Percentiles rank a stretch among this genome's conserved stretches.
phyloP scores from a whole-genome alignment of 768 basidiomycete species.

The Tylopilus plumbeoviolaceoides region DNA sequence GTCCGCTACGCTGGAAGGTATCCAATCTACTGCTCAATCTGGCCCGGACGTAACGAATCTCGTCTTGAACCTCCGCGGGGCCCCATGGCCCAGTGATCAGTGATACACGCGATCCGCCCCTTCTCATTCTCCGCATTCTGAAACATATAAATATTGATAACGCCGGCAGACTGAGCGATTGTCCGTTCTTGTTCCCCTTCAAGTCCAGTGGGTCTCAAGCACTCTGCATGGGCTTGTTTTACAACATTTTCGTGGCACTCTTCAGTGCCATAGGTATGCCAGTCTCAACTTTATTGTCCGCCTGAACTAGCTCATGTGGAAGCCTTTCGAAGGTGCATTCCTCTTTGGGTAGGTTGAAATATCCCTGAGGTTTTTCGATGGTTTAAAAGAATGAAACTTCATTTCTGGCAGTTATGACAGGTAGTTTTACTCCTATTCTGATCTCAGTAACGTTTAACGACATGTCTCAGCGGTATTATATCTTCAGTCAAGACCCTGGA shows the following conservation, averaged over 20 bases:
- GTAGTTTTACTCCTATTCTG: no score
- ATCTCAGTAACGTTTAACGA: no score
- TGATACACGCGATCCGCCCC: neutral
- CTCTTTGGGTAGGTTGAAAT: slow-evolving; percentile 13
- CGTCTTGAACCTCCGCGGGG: no score
- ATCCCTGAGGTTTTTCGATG: no score
- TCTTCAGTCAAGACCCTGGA: no score
- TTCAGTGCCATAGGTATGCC: slow-evolving; percentile 19
- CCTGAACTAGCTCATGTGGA: neutral
- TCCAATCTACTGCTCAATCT: no score
- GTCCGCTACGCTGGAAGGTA: no score
- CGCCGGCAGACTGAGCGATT: neutral
- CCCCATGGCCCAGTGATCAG: no score
- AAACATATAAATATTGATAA: slow-evolving; percentile 1
- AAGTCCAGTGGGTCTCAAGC: neutral
- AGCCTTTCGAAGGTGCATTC: slow-evolving; percentile 7
- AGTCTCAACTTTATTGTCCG: neutral
- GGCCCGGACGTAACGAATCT: no score
- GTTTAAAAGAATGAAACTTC: no score
- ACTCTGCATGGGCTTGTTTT: slow-evolving; percentile 11
- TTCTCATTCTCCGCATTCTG: neutral
- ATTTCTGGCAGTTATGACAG: no score
- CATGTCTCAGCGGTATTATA: no score
- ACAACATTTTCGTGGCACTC: slow-evolving; percentile 4
- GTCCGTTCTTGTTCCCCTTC: neutral